Evolutionary conservation across 1,139 yeast genomes (phyloP).

Genomic region (Yamadazyma mexicana): DNA sequence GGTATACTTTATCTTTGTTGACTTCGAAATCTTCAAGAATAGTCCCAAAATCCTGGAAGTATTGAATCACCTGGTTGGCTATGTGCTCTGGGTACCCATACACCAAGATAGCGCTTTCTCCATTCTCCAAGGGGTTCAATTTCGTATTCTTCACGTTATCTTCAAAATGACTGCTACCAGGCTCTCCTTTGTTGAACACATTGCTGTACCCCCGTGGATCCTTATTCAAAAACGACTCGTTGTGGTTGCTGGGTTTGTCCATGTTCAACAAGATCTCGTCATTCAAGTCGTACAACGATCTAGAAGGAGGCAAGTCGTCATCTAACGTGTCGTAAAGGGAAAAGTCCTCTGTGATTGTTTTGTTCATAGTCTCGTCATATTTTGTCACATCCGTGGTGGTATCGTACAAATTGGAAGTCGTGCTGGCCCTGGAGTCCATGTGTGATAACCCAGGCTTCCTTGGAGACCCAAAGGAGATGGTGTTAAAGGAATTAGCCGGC

Average conservation of each 20-base stretch:
- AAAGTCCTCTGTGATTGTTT: constrained; percentile 30
- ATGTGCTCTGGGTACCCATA: constrained; percentile 86
- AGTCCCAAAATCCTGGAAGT: constrained; percentile 78
- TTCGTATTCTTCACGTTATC: constrained; percentile 8
- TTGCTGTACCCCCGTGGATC: constrained; percentile 49
- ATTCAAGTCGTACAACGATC: constrained; percentile 59
- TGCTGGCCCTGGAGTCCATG: constrained; percentile 19
- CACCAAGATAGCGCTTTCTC: constrained; percentile 71
- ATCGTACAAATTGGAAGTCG: constrained; percentile 22
- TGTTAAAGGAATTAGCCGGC: constrained; percentile 31
- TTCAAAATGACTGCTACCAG: neutral
- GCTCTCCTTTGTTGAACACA: constrained; percentile 36
- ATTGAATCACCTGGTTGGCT: constrained; percentile 65
- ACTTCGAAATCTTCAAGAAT: constrained; percentile 73
- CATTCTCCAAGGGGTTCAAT: constrained; percentile 25
- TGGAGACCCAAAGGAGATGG: constrained; percentile 42
- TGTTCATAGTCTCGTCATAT: constrained; percentile 33
- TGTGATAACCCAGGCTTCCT: constrained; percentile 17
- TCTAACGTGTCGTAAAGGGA: constrained; percentile 27
- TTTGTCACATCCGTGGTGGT: constrained; percentile 25
- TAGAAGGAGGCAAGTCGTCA: constrained; percentile 61
- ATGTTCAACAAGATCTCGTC: constrained; percentile 38
- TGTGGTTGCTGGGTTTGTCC: constrained; percentile 24
- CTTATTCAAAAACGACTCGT: constrained; percentile 40
- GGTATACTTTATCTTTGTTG: constrained; percentile 21